Percentiles rank a stretch among this genome's conserved stretches.
phyloP scores from a whole-genome alignment of 164 flowering plant genomes.

The Aristolochia fimbriata region DNA sequence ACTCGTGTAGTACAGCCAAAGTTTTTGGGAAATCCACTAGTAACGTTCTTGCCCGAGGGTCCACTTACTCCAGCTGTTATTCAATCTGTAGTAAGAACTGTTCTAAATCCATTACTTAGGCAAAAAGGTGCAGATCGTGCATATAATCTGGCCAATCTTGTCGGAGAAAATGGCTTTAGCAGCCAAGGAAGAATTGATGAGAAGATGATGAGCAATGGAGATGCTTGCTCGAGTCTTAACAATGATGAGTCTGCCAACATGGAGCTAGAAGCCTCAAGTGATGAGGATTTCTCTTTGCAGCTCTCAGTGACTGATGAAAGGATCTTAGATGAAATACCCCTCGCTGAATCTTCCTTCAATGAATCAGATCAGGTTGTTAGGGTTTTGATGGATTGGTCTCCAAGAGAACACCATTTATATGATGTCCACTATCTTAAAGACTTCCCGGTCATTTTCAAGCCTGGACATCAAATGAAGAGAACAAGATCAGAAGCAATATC shows the following conservation, averaged over 20 bases:
- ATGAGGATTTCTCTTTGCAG: constrained; percentile 29
- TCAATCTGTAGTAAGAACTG: constrained; percentile 33
- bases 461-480: constrained; percentile 53
- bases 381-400: constrained; percentile 74
- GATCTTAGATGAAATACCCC: constrained; percentile 26
- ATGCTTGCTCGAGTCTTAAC: constrained; percentile 14
- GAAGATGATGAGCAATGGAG: constrained; percentile 12
- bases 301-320: constrained; percentile 52
- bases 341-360: constrained; percentile 34
- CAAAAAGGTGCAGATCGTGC: constrained; percentile 25
- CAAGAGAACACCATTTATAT: constrained; percentile 54
- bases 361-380: constrained; percentile 26
- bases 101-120: constrained; percentile 57
- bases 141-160: constrained; percentile 15
- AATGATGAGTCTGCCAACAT: constrained; percentile 6
- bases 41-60: constrained; percentile 49
- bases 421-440: constrained; percentile 63
- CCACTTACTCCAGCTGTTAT: constrained; percentile 47
- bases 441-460: constrained; percentile 74
- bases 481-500: constrained; percentile 73
- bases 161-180: constrained; percentile 37
- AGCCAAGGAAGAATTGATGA: constrained; percentile 17
- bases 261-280: constrained; percentile 28
- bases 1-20: constrained; percentile 30
- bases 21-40: constrained; percentile 65